These are phyloP conservation scores for Pyrrhoderma noxium DNA, from an alignment of 1,284 basidiomycete species.

Conservation along the genomic window DNA sequence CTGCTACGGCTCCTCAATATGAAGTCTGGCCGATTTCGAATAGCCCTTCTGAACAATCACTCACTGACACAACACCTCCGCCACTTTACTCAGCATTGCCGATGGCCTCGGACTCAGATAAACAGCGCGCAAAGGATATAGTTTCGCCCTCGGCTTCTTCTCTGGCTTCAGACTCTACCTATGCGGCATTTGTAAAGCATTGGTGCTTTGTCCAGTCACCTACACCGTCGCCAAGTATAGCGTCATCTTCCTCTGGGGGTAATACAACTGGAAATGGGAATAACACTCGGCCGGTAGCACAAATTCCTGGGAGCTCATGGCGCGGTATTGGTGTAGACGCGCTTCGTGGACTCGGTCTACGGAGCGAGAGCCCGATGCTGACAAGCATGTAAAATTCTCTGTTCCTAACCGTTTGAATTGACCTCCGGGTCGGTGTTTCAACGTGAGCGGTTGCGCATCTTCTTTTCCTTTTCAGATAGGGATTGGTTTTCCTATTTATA, in stretches of 20 bases:
- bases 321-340: constrained; percentile 12
- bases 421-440: not conserved
- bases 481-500: no score
- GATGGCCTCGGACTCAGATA: constrained; percentile 5
- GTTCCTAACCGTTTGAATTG: not conserved
- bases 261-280: not conserved
- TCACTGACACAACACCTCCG: constrained; percentile 11
- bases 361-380: constrained; percentile 19
- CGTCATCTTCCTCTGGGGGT: not conserved
- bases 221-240: constrained; percentile 6
- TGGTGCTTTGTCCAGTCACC: constrained; percentile 20
- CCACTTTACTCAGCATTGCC: constrained; percentile 13
- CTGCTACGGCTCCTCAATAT: constrained; percentile 13
- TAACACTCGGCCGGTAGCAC: not conserved
- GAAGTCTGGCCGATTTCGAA: constrained; percentile 12
- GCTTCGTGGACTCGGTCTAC: constrained; percentile 9
- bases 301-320: constrained; percentile 5
- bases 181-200: constrained; percentile 19
- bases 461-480: no score
- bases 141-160: constrained; percentile 13
- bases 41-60: constrained; percentile 11
- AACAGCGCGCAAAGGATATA: constrained; percentile 13
- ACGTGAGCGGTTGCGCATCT: no score
- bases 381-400: constrained; percentile 12
- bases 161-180: constrained; percentile 10